Evolutionary conservation across 2,329 filamentous ascomycete species (phyloP).

Genomic region (Aspergillus melleus): DNA sequence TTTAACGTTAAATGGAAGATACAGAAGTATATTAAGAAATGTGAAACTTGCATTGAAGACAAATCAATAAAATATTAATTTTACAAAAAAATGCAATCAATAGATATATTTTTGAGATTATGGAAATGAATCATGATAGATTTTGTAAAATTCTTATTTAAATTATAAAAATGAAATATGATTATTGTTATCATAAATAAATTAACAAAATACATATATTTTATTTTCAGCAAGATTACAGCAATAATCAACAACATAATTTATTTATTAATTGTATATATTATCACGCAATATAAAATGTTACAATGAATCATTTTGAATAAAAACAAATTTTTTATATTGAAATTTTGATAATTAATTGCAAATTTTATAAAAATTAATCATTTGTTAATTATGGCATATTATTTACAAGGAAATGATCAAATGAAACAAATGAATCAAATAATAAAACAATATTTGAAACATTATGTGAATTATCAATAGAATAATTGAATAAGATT

Average conservation of each 20-base stretch:
- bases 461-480: constrained; percentile 8
- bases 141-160: background rate
- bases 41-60: background rate
- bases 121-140: background rate
- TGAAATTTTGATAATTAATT: constrained; percentile 1
- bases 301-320: constrained; percentile 1
- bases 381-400: background rate
- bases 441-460: constrained; percentile 7
- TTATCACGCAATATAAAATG: background rate
- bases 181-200: background rate
- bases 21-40: background rate
- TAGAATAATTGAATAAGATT: constrained; percentile 4
- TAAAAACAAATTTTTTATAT: constrained; percentile 6
- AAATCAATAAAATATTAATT: background rate
- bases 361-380: background rate
- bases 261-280: background rate
- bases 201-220: constrained; percentile 5
- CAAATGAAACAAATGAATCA: constrained; percentile 5
- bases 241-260: background rate
- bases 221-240: background rate
- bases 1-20: background rate
- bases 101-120: background rate
- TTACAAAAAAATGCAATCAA: background rate
- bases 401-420: constrained; percentile 2
- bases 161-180: background rate